phyloP scores from a whole-genome alignment of 257 asterid genomes.

The Solanum ossicruentum region DNA sequence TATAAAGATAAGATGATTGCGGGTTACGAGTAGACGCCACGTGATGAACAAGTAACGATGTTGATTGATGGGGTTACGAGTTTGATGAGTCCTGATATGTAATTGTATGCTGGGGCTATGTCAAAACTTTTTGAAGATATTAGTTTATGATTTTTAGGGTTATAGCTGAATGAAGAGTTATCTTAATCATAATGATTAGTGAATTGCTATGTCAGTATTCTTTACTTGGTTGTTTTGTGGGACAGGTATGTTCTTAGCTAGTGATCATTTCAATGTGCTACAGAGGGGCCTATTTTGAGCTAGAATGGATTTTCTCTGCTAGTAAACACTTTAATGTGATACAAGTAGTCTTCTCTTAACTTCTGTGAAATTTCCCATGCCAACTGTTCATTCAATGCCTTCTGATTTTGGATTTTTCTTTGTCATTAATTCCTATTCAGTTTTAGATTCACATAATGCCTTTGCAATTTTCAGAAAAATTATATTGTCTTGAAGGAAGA shows the following conservation, averaged over 20 bases:
- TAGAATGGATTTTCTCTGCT: background rate
- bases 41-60: background rate
- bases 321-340: background rate
- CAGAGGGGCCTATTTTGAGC: background rate
- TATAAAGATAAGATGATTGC: background rate
- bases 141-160: background rate
- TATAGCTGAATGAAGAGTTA: background rate
- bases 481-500: conserved; percentile 69
- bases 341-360: background rate
- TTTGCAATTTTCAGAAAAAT: conserved; percentile 42
- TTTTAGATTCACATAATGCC: background rate
- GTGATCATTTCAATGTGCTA: background rate
- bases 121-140: background rate
- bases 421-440: background rate
- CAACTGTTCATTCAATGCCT: background rate
- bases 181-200: background rate
- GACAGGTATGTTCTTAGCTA: background rate
- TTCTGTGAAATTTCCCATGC: background rate
- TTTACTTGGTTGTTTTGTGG: background rate
- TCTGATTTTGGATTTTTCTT: background rate
- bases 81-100: background rate
- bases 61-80: background rate
- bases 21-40: background rate
- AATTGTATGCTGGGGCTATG: background rate
- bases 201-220: background rate